phyloP scores from a whole-genome alignment of 129 eudicot species.

The Centaurea solstitialis region DNA sequence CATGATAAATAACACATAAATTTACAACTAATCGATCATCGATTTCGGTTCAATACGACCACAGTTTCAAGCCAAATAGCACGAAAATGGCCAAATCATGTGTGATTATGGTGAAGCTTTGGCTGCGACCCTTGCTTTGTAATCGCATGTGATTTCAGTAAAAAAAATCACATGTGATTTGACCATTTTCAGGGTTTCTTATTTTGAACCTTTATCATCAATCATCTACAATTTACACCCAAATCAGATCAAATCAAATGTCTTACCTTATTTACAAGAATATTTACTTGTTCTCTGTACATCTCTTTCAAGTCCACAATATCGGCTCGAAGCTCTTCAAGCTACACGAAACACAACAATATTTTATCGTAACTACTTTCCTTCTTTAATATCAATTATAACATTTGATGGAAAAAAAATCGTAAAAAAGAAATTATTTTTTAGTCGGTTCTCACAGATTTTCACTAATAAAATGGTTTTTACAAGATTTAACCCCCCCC shows the following conservation, averaged over 20 bases:
- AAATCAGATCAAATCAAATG: not conserved
- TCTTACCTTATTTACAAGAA: conserved; percentile 85
- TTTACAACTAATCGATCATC: not conserved
- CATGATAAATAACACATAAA: not conserved
- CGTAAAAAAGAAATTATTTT: too few relatives aligned
- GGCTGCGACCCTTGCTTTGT: not conserved
- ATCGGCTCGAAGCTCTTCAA: conserved; percentile 98
- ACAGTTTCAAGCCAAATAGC: not conserved
- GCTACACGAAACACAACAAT: conserved; percentile 38
- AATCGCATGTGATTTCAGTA: not conserved
- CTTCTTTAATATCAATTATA: not conserved
- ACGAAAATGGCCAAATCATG: not conserved
- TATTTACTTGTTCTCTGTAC: conserved; percentile 95
- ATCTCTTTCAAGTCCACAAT: conserved; percentile 95
- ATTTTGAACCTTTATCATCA: not conserved
- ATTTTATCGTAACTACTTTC: not conserved
- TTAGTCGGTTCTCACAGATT: too few relatives aligned
- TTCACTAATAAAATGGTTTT: too few relatives aligned
- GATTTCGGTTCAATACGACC: not conserved
- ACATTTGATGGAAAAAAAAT: too few relatives aligned
- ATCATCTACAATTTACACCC: not conserved
- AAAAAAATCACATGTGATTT: not conserved
- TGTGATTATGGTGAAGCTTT: not conserved
- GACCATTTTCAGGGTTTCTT: not conserved
- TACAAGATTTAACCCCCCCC: too few relatives aligned